Conservation (phyloP, 1,284 basidiomycete species). For the Microstroma glucosiphilum region DNA sequence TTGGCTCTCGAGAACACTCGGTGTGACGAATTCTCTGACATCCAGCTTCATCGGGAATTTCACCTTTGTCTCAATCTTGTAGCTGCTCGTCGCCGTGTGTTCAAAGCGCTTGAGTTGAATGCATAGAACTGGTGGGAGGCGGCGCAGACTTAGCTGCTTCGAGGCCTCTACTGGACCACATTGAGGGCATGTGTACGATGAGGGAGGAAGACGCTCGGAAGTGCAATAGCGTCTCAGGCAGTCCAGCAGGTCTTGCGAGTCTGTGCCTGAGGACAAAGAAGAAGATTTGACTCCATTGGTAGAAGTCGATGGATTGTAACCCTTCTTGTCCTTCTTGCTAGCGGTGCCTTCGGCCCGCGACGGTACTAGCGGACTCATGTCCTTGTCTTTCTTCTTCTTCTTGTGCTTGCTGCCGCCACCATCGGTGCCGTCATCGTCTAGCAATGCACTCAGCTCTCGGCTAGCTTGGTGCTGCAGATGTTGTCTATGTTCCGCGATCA, state of each 20-base stretch:
- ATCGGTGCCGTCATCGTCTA: neutral
- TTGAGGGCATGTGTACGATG: constrained; percentile 57
- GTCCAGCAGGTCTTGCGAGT: constrained; percentile 7
- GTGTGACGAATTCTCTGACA: constrained; percentile 78
- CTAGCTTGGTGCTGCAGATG: constrained; percentile 3
- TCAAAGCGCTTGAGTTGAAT: constrained; percentile 98
- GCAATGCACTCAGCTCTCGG: constrained; percentile 1
- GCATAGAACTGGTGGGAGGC: constrained; percentile 80
- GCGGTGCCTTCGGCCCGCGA: neutral
- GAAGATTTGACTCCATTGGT: neutral
- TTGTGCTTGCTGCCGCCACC: neutral
- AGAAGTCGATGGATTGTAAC: neutral
- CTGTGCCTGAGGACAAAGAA: neutral
- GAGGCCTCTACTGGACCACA: constrained; percentile 60
- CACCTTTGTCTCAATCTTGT: constrained; percentile 76
- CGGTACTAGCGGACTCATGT: constrained; percentile 1
- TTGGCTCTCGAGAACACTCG: constrained; percentile 29
- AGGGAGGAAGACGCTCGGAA: constrained; percentile 36
- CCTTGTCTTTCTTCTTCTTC: constrained; percentile 46
- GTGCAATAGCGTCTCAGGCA: constrained; percentile 41
- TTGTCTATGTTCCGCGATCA: constrained; percentile 13
- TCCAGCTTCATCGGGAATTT: constrained; percentile 76
- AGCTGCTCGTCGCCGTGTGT: constrained; percentile 58
- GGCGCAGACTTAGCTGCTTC: constrained; percentile 75
- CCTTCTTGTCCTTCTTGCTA: constrained; percentile 6